Evolutionary conservation across 202 grass and related monocot species (phyloP).

Genomic region (Zizania palustris): DNA sequence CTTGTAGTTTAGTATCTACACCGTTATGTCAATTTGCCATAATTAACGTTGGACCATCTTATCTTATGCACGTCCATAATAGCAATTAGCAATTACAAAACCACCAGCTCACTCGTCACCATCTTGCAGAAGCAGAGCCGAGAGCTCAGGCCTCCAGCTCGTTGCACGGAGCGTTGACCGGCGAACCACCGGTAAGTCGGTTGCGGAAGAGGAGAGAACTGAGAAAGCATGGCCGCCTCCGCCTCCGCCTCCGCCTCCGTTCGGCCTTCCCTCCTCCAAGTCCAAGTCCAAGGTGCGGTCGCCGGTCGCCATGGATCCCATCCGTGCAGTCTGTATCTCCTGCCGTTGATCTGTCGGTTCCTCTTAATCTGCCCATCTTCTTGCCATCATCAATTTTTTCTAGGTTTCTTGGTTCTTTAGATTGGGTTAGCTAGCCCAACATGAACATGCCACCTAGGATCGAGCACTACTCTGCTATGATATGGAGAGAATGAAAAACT

Average conservation of each 20-base stretch:
- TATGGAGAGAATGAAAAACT: background rate
- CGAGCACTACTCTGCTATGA: background rate
- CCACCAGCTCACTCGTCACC: no score
- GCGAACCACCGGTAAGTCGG: background rate
- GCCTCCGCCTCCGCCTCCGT: constrained; percentile 3
- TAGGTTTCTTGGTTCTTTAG: constrained; percentile 1
- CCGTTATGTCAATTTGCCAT: no score
- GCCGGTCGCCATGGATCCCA: background rate
- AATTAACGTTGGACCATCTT: no score
- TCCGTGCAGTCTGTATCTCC: background rate
- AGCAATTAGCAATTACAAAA: no score
- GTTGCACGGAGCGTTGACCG: background rate
- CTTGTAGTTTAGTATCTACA: no score
- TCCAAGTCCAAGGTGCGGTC: constrained; percentile 34
- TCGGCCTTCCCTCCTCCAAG: background rate
- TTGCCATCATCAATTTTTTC: no score
- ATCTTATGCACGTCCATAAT: no score
- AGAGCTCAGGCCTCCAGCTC: background rate
- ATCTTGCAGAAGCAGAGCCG: no score
- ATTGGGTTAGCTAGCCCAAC: background rate
- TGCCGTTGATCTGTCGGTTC: background rate
- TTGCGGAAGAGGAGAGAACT: background rate
- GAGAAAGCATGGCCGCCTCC: constrained; percentile 28
- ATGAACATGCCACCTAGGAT: background rate
- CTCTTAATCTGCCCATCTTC: no score